Conservation (phyloP, 2,329 filamentous ascomycete genomes). For the Escovopsis sp. region DNA sequence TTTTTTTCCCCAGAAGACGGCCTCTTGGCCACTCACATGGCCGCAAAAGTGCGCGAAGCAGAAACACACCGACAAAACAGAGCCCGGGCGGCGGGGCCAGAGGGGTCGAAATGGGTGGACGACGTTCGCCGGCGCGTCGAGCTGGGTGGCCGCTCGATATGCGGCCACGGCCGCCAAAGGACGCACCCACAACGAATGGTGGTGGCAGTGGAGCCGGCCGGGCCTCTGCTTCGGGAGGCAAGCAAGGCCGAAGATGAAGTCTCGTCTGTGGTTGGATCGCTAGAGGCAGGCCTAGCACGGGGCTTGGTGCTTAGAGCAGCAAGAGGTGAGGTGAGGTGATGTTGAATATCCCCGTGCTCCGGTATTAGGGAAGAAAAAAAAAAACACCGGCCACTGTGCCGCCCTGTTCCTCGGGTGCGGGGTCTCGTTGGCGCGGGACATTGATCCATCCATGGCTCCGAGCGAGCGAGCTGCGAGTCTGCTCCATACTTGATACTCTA, state of each 20-base stretch:
- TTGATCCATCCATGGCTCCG: neutral
- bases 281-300: constrained; percentile 6
- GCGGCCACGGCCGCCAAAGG: constrained; percentile 21
- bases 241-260: too few relatives aligned
- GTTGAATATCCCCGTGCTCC: too few relatives aligned
- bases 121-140: constrained; percentile 5
- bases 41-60: constrained; percentile 10
- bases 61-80: constrained; percentile 23
- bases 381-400: constrained; percentile 4
- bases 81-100: constrained; percentile 3
- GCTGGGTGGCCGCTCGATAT: constrained; percentile 19
- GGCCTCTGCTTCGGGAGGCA: too few relatives aligned
- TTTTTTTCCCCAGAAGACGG: too few relatives aligned
- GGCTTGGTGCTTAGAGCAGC: too few relatives aligned
- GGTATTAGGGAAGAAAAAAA: too few relatives aligned
- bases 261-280: constrained; percentile 14
- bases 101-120: constrained; percentile 5
- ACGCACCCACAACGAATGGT: too few relatives aligned
- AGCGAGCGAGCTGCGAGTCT: neutral
- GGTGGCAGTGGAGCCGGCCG: constrained; percentile 19
- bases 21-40: constrained; percentile 13
- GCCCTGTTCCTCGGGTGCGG: too few relatives aligned
- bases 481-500: too few relatives aligned
- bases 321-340: too few relatives aligned
- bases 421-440: constrained; percentile 4